phyloP scores from a whole-genome alignment of 169 alveolate species.

The Plasmodium blacklocki region DNA sequence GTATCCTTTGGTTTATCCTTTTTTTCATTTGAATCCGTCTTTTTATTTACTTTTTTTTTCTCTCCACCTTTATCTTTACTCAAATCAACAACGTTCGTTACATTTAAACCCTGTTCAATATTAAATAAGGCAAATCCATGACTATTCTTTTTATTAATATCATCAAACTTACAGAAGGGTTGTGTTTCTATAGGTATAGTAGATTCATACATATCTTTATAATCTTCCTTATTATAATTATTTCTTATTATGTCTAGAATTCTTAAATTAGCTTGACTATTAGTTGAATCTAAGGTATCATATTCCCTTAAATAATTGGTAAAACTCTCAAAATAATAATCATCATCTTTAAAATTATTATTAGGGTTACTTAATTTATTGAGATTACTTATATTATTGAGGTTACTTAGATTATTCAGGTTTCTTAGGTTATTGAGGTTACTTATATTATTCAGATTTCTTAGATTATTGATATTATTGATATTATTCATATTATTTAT shows the following conservation, averaged over 20 bases:
- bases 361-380: neutral
- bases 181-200: constrained; percentile 15
- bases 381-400: neutral
- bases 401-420: too few species aligned
- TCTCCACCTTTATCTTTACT: neutral
- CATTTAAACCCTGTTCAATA: neutral
- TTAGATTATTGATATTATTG: too few species aligned
- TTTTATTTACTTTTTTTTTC: constrained; percentile 29
- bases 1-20: neutral
- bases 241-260: constrained; percentile 32
- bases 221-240: constrained; percentile 17
- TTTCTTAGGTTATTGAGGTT: too few species aligned
- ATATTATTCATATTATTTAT: too few species aligned
- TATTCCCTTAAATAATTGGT: neutral
- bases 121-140: neutral
- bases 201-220: neutral
- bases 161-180: neutral
- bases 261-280: constrained; percentile 18
- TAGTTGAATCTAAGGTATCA: constrained; percentile 6
- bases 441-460: too few species aligned
- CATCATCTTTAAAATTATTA: constrained; percentile 2
- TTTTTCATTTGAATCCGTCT: neutral
- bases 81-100: neutral
- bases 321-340: neutral
- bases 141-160: neutral